Base-by-base conservation (phyloP, 148 eudicot species). In the Cornus controversa region DNA sequence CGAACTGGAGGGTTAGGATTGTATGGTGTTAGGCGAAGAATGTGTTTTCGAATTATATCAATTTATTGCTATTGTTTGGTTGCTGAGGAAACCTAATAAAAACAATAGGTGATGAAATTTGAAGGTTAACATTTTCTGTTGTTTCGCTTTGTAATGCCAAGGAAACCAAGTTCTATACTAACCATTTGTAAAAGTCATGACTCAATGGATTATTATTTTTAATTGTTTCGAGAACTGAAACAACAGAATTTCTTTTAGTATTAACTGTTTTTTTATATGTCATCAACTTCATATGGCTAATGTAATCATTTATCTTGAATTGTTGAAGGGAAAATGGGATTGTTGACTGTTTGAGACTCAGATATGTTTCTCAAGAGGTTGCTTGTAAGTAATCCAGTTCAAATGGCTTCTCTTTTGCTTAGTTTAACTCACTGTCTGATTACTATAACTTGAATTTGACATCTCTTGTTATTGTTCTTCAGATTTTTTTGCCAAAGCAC, bases 321-420 rank as follows among this genome's bases (percentile, higher is more conserved):
- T 23, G 50, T 40, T 90, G 82, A 45, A 92, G 97, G 90, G 90
- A 87, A 83, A 81, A 76, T 65, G 84, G 83, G 75, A 67, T 88
- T 64, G 66, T 85, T 80, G 79, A 83, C 79, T 80, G 80, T 27
- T 76, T 87, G 31, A 85, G 80, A 67, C 71, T 78, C 72, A 53
- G 82, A 40, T 80, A 83, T 82, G 72, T 89, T 66, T 80, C 96
- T 29, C 83, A 83, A 36, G 86, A 81, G 62, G 70, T 79, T 74
- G 85, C 97, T 69, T 85, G 99, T 95, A 85, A 93, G 99, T 90
- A 74, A 26, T 73, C 57, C 74, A 71, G 15, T 71, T 60, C 74
- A 65, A 66, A 50, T 73, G 7, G 22, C 14, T 66, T 68, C n/a
- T 40, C 67, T 70, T 68, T 36, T 53, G 1, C 40, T 64, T 68